phyloP scores from a whole-genome alignment of 768 basidiomycete species.

The Psilocybe cubensis region DNA sequence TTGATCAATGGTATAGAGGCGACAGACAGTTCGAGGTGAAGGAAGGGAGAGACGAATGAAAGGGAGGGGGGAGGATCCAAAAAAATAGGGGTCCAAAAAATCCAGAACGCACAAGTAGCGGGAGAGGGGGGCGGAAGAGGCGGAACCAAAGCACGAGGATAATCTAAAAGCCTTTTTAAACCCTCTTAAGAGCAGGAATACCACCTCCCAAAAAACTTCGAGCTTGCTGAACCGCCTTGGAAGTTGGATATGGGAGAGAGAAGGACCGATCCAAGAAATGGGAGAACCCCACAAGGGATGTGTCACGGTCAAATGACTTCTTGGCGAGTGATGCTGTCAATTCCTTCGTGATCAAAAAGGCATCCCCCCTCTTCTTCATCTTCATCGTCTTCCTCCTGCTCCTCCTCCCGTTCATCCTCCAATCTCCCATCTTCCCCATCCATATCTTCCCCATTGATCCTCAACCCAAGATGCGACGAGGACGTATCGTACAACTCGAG shows the following conservation, averaged over 20 bases:
- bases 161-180: too few relatives aligned
- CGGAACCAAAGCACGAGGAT: too few relatives aligned
- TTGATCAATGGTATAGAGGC: neutral
- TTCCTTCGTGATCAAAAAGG: slow-evolving; percentile 31
- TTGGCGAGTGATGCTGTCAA: slow-evolving; percentile 31
- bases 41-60: neutral
- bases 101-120: neutral
- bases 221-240: too few relatives aligned
- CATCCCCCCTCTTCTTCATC: slow-evolving; percentile 24
- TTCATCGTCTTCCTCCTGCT: too few relatives aligned
- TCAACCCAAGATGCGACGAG: neutral
- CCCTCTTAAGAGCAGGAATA: too few relatives aligned
- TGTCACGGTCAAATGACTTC: slow-evolving; percentile 26
- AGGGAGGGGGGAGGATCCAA: neutral
- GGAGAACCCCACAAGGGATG: too few relatives aligned
- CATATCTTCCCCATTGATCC: slow-evolving; percentile 6
- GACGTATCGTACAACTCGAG: slow-evolving; percentile 9
- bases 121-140: neutral
- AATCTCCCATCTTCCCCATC: slow-evolving; percentile 20
- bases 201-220: too few relatives aligned
- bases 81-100: neutral
- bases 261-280: neutral
- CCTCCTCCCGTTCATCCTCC: slow-evolving; percentile 27
- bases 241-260: neutral
- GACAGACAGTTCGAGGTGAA: neutral